Conservation (phyloP, 441 rosid species). For the Geranium incanum region DNA sequence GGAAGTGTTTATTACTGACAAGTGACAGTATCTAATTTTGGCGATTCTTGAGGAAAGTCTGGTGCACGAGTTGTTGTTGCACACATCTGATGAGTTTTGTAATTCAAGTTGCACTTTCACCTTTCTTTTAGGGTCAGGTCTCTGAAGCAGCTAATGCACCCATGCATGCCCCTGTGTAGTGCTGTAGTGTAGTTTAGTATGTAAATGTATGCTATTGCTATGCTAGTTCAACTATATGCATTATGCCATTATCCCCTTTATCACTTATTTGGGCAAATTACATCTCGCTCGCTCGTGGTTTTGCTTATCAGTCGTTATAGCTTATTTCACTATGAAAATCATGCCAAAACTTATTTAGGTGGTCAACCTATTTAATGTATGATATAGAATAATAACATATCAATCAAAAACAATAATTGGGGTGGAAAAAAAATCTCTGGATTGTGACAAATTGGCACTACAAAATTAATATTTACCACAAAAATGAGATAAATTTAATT, state of each 20-base stretch:
- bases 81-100: not conserved
- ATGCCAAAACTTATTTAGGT: too few relatives aligned
- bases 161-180: too few relatives aligned
- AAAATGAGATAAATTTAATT: too few relatives aligned
- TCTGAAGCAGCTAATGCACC: not conserved
- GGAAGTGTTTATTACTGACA: not conserved
- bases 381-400: too few relatives aligned
- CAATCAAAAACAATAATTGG: too few relatives aligned
- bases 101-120: not conserved
- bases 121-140: not conserved
- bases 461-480: too few relatives aligned
- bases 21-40: not conserved
- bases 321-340: too few relatives aligned
- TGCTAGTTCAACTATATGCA: not conserved
- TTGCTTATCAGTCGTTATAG: too few relatives aligned
- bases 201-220: not conserved
- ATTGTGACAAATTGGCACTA: too few relatives aligned
- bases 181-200: not conserved
- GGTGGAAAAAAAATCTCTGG: too few relatives aligned
- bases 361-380: too few relatives aligned
- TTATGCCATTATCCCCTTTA: not conserved
- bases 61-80: not conserved
- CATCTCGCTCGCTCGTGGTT: not conserved
- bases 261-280: not conserved
- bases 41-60: not conserved